Evolutionary conservation across 2,329 filamentous ascomycete species (phyloP).

Genomic region (Rhytidhysteron rufulum): DNA sequence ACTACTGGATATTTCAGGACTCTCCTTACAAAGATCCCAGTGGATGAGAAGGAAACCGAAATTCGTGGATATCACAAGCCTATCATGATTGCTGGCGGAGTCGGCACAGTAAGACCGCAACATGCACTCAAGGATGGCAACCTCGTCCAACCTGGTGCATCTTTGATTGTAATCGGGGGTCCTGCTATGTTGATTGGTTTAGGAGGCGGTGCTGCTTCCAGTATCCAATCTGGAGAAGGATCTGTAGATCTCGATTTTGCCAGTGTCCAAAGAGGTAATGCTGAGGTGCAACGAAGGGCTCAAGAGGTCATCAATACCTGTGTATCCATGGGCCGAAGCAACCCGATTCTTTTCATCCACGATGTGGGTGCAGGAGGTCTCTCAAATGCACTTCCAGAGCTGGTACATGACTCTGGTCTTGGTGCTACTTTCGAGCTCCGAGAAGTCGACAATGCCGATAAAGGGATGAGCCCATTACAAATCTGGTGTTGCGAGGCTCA

Average conservation of each 20-base stretch:
- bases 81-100: conserved; percentile 95
- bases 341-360: conserved; percentile 94
- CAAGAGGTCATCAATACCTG: conserved; percentile 99
- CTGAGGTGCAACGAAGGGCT: conserved; percentile 89
- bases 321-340: conserved; percentile 74
- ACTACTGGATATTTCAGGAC: conserved; percentile 90
- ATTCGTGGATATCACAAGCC: conserved; percentile 95
- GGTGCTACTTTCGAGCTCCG: conserved; percentile 93
- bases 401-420: conserved; percentile 87
- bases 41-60: conserved; percentile 61
- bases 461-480: conserved; percentile 88
- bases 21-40: conserved; percentile 65
- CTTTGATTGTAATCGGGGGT: conserved; percentile 87
- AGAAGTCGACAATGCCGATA: conserved; percentile 85
- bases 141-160: conserved; percentile 80
- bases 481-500: conserved; percentile 99
- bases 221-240: conserved; percentile 80
- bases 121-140: conserved; percentile 81
- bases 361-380: conserved; percentile 93
- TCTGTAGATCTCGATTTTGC: conserved; percentile 94
- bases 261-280: conserved; percentile 94
- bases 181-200: conserved; percentile 97
- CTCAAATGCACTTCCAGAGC: conserved; percentile 78
- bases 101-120: conserved; percentile 86
- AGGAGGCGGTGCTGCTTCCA: conserved; percentile 91